Percentiles rank a stretch among this genome's conserved stretches.
phyloP scores from a whole-genome alignment of 2,329 filamentous ascomycete species.

The Parascedosporium putredinis region DNA sequence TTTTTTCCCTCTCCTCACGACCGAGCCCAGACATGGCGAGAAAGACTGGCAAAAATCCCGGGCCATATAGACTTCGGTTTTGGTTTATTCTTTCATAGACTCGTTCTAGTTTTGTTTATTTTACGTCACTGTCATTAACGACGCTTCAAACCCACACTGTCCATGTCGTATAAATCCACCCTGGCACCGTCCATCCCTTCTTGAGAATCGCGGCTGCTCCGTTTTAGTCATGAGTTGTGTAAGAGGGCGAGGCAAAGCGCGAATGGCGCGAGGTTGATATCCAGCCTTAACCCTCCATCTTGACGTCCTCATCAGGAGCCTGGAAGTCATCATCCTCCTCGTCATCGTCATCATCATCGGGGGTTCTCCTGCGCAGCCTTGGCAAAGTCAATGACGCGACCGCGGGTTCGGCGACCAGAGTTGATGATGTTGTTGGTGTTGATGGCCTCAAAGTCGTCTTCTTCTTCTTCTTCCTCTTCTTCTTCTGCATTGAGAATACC shows the following conservation, averaged over 20 bases:
- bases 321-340: constrained; percentile 67
- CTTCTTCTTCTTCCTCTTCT: constrained; percentile 45
- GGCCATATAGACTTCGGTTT: background rate
- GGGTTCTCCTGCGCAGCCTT: constrained; percentile 76
- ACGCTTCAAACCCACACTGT: background rate
- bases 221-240: background rate
- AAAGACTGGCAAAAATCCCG: background rate
- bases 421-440: constrained; percentile 78
- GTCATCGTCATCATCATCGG: constrained; percentile 65
- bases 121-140: constrained; percentile 1
- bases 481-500: constrained; percentile 19
- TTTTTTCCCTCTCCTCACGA: background rate
- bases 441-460: constrained; percentile 85
- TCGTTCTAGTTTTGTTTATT: constrained; percentile 7
- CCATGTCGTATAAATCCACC: no score
- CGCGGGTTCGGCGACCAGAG: constrained; percentile 74
- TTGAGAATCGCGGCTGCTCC: no score
- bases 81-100: constrained; percentile 5
- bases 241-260: background rate
- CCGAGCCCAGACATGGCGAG: background rate
- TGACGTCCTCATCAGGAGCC: constrained; percentile 53
- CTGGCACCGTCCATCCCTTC: no score
- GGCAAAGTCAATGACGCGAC: constrained; percentile 84
- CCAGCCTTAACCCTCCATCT: constrained; percentile 56
- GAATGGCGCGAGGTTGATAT: no score